Evolutionary conservation across 2,329 filamentous ascomycete species (phyloP), one percentile per base, ranked within the genome.

Genomic region (Scedosporium aurantiacum): DNA sequence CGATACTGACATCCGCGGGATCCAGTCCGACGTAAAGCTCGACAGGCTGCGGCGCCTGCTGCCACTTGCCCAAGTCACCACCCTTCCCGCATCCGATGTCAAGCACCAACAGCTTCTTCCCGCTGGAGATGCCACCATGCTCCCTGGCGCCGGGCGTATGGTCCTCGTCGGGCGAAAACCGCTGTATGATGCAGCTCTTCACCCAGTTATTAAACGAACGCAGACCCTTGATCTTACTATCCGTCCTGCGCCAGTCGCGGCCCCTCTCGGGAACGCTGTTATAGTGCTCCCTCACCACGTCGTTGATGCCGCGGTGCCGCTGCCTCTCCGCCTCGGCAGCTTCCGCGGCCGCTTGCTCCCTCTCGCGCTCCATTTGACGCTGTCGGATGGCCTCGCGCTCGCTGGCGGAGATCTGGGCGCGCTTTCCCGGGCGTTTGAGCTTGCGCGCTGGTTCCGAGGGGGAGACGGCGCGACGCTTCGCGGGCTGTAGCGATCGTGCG

Each of bases 201-300:
- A 99, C 84, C 94, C 94, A 99, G 74, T 99, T 99, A 77, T 99
- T 99, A 79, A 96, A 94, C 66, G 89, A 90, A 60, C 94, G 85
- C 60, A 99, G 78, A 0, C 94, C 94, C 76, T 95, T 96, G 78
- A 99, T 99, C 69, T 90, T 88, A 73, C 90, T 96, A 69, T 96
- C 91, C 5, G 91, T 96, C 71, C 89, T 91, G 58, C 94, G 85
- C 93, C 94, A 99, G 69, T 97, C 91, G 60, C 93, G 85, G 12
- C 94, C 94, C 32, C 92, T 85, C 76, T 99, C 89, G 0, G 93
- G 93, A 0, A 97, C 93, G 43, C 89, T 87, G 74, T 99, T 99
- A 80, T 99, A 99, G 74, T 97, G 93, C 66, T 96, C 87, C 58
- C 87, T 85, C 57, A 97, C 94, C 6, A 96, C 87, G 69, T 97